Evolutionary conservation across 371 early-diverging fungal genomes (phyloP).

Genomic region (Mycotypha africana): DNA sequence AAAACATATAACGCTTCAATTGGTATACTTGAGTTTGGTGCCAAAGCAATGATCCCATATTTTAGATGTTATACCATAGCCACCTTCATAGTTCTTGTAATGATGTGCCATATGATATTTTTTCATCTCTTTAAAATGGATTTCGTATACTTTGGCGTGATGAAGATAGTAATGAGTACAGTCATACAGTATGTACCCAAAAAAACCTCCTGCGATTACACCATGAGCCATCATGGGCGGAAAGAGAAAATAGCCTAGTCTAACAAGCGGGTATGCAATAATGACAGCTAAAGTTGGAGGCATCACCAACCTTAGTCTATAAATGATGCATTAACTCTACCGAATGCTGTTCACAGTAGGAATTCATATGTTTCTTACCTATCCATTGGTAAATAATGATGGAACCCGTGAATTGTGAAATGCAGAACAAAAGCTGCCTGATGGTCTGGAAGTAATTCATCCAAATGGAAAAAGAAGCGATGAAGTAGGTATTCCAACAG

Average conservation of each 20-base stretch:
- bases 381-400: constrained; percentile 95
- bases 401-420: constrained; percentile 89
- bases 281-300: constrained; percentile 81
- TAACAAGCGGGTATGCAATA: constrained; percentile 58
- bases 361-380: constrained; percentile 47
- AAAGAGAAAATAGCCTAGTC: constrained; percentile 50
- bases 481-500: constrained; percentile 80
- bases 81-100: constrained; percentile 81
- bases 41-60: constrained; percentile 87
- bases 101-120: constrained; percentile 94
- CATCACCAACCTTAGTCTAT: constrained; percentile 88
- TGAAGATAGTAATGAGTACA: constrained; percentile 92
- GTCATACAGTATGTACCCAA: constrained; percentile 89
- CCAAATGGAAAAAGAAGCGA: constrained; percentile 90
- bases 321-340: background rate
- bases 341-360: too few relatives aligned
- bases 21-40: constrained; percentile 39
- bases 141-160: constrained; percentile 73
- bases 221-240: constrained; percentile 51
- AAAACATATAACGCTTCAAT: too few relatives aligned
- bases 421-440: constrained; percentile 67
- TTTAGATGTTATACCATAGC: constrained; percentile 92
- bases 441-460: constrained; percentile 79
- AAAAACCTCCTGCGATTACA: constrained; percentile 70
- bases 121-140: constrained; percentile 83